Conservation (phyloP, 2,329 filamentous ascomycete species). For the Colletotrichum cordylinicola region DNA sequence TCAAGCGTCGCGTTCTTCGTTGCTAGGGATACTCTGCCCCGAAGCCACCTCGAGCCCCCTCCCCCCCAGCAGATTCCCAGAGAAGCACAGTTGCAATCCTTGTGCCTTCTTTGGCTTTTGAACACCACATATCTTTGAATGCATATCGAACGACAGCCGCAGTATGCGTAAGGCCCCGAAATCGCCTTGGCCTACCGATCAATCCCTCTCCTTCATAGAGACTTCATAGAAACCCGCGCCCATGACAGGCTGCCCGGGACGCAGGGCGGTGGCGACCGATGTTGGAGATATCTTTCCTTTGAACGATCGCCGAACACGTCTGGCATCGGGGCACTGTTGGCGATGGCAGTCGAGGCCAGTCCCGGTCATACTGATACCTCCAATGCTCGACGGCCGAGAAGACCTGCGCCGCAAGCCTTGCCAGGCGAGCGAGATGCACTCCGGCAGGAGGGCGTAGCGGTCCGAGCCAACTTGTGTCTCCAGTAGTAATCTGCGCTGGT, state of each 20-base stretch:
- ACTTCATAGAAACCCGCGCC: not conserved
- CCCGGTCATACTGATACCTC: not conserved
- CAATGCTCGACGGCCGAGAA: not conserved
- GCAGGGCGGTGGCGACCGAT: not conserved
- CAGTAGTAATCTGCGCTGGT: not conserved
- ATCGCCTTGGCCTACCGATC: not conserved
- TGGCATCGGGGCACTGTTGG: not conserved
- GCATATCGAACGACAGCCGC: not conserved
- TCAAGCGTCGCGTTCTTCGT: not conserved
- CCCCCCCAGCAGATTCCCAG: not conserved
- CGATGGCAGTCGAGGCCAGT: not conserved
- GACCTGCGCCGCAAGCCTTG: not conserved
- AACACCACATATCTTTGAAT: not conserved
- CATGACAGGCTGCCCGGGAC: not conserved
- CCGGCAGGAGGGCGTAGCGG: not conserved
- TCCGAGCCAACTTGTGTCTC: not conserved
- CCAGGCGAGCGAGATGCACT: not conserved
- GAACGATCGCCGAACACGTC: not conserved
- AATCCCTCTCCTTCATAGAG: not conserved
- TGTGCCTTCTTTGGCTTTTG: not conserved
- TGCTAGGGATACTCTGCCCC: not conserved
- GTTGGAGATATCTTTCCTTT: not conserved
- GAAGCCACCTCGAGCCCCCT: not conserved
- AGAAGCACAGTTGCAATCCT: not conserved
- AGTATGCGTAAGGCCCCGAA: not conserved